Evolutionary conservation across 1,284 basidiomycete species (phyloP).

Genomic region (Microbotryum saponariae): DNA sequence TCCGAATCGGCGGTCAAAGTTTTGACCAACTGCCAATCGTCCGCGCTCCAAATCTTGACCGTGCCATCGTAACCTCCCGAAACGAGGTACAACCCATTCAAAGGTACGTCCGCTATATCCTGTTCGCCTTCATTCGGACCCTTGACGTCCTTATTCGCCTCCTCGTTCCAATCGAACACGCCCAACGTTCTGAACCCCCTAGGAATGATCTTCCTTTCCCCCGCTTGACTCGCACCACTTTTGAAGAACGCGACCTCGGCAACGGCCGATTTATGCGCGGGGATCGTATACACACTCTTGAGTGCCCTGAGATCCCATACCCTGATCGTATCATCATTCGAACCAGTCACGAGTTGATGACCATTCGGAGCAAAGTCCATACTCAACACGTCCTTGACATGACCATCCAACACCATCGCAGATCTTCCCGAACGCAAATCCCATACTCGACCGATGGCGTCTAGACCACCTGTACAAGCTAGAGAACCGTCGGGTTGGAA

Average conservation of each 20-base stretch:
- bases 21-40: constrained; percentile 90
- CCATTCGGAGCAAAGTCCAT: constrained; percentile 94
- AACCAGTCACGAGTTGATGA: constrained; percentile 92
- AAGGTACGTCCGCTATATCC: constrained; percentile 26
- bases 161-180: constrained; percentile 39
- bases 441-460: constrained; percentile 96
- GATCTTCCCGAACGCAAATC: constrained; percentile 90
- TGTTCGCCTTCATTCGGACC: constrained; percentile 4
- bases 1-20: constrained; percentile 78
- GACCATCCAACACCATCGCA: constrained; percentile 96
- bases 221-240: constrained; percentile 24
- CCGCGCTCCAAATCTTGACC: constrained; percentile 93
- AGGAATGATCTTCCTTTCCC: constrained; percentile 8
- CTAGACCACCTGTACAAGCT: constrained; percentile 85
- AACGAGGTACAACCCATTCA: constrained; percentile 80
- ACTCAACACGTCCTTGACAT: constrained; percentile 84
- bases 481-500: constrained; percentile 94
- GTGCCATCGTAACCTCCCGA: constrained; percentile 91
- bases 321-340: constrained; percentile 92
- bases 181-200: constrained; percentile 19
- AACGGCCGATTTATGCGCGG: constrained; percentile 88
- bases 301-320: constrained; percentile 97
- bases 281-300: constrained; percentile 88
- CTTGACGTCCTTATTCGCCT: constrained; percentile 9
- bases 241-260: constrained; percentile 93